A percentile compares a stretch with the other conserved stretches of the same genome.
These are phyloP conservation scores for Medicago ruthenica DNA, from an alignment of 306 rosid species.

Conservation along the genomic window DNA sequence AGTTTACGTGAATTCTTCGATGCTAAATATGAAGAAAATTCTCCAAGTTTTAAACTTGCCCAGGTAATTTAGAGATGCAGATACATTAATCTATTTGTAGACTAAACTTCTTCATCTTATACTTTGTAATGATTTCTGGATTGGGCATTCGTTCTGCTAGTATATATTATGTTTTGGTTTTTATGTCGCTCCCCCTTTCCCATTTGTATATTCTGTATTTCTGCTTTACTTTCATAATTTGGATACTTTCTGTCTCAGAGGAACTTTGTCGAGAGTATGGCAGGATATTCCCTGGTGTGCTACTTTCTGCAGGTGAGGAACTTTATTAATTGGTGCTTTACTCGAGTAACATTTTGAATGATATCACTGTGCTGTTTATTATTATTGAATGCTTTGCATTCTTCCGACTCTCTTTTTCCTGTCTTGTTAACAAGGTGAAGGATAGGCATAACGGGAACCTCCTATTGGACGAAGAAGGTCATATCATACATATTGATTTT, in stretches of 20 bases:
- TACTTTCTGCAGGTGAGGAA: constrained; percentile 87
- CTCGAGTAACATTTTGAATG: constrained; percentile 30
- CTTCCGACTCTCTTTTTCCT: constrained; percentile 37
- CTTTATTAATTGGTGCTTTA: constrained; percentile 38
- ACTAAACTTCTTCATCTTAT: constrained; percentile 39
- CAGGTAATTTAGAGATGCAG: constrained; percentile 69
- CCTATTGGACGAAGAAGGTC: constrained; percentile 96
- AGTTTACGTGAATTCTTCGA: constrained; percentile 90
- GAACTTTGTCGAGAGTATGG: constrained; percentile 99
- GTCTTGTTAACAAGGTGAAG: constrained; percentile 66
- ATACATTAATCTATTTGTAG: constrained; percentile 11
- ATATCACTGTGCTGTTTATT: constrained; percentile 19
- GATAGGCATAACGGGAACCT: constrained; percentile 99
- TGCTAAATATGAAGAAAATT: constrained; percentile 90
- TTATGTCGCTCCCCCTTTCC: not conserved
- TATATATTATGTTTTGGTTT: constrained; percentile 21
- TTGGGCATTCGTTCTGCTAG: constrained; percentile 17
- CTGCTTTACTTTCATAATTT: constrained; percentile 34
- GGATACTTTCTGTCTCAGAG: constrained; percentile 64
- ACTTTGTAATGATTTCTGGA: constrained; percentile 29
- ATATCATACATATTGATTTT: constrained; percentile 96
- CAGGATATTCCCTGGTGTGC: constrained; percentile 99
- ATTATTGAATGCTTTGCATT: constrained; percentile 32
- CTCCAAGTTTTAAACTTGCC: constrained; percentile 97
- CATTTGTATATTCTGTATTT: constrained; percentile 9